phyloP scores from a whole-genome alignment of 257 asterid genomes.

The Nicotiana paniculata region DNA sequence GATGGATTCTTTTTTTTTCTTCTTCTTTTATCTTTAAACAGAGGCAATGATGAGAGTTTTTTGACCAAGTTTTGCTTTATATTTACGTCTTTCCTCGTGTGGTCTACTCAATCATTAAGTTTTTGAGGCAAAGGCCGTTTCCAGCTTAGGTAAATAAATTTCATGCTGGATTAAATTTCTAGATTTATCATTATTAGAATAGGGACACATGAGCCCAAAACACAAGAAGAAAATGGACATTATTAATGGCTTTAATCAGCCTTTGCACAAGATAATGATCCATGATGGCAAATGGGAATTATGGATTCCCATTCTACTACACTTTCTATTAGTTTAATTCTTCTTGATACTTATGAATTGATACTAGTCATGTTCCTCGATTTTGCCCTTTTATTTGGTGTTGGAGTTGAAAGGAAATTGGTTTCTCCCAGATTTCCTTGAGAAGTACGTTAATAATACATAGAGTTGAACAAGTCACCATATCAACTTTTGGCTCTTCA shows the following conservation, averaged over 20 bases:
- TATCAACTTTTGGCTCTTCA: too few relatives aligned
- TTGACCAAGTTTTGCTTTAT: slow-evolving; percentile 14
- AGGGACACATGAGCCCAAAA: slow-evolving; percentile 11
- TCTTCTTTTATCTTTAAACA: background rate
- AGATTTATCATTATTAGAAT: background rate
- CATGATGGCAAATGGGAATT: background rate
- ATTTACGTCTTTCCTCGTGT: slow-evolving; percentile 14
- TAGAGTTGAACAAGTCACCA: too few relatives aligned
- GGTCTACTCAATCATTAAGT: slow-evolving; percentile 7
- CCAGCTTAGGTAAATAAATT: background rate
- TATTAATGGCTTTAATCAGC: background rate
- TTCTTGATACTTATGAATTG: too few relatives aligned
- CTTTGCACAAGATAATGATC: background rate
- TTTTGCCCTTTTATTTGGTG: too few relatives aligned
- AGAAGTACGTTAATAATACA: too few relatives aligned
- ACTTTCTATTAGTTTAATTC: background rate
- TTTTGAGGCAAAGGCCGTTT: background rate
- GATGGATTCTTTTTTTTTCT: background rate
- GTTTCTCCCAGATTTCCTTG: too few relatives aligned
- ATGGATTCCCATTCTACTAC: background rate
- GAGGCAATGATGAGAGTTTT: background rate
- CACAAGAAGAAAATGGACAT: slow-evolving; percentile 3
- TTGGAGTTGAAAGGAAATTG: too few relatives aligned
- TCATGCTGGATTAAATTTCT: background rate
- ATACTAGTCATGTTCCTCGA: too few relatives aligned